Evolutionary conservation across 1,284 basidiomycete genomes (phyloP), one percentile per base, ranked within the genome.

Genomic region (Ceratobasidium sp.): DNA sequence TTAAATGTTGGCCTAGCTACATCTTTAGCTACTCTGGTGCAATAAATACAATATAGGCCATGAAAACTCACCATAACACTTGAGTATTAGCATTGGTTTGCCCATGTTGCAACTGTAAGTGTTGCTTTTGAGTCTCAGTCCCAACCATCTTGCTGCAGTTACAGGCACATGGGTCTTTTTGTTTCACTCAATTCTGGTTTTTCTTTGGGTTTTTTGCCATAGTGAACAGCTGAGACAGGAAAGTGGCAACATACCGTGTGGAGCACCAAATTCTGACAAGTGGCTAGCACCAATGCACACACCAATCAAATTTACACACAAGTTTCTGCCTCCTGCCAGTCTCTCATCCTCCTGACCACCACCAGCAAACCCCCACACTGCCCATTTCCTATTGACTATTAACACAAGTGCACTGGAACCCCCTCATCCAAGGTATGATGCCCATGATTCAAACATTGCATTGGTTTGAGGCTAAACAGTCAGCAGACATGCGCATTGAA

Each of bases 261-360:
- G 43, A 53, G 52, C 8, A 10, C 10, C n/a, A 50, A 53, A 53
- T 4, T 53, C 34, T 3, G 17, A 27, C 12, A 53, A 53, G 52
- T 53, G 27, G 15, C 34, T 32, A 53, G 52, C 52, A n/a, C 52
- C 52, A 17, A 53, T 3, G 31, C 22, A 13, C 15, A n/a, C 52
- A 32, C 52, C 20, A n/a, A 53, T n/a, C 20, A 12, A 52, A 52
- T 20, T 29, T n/a, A 52, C 17, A 34, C 17, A 7, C 22, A 29
- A 53, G 31, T 17, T 34, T n/a, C 12, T 32, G 20, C 52, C 31
- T 17, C 31, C 31, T 31, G 8, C 38, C 52, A 13, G 3, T 34
- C 25, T 31, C 29, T 34, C 52, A n/a, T 53, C 27, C 52, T 53
- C 52, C 52, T 13, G 17, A 34, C 52, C 52, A 53, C 29, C 52